Conservation (phyloP, 2,329 filamentous ascomycete species). For the Diaporthe citrichinensis region DNA sequence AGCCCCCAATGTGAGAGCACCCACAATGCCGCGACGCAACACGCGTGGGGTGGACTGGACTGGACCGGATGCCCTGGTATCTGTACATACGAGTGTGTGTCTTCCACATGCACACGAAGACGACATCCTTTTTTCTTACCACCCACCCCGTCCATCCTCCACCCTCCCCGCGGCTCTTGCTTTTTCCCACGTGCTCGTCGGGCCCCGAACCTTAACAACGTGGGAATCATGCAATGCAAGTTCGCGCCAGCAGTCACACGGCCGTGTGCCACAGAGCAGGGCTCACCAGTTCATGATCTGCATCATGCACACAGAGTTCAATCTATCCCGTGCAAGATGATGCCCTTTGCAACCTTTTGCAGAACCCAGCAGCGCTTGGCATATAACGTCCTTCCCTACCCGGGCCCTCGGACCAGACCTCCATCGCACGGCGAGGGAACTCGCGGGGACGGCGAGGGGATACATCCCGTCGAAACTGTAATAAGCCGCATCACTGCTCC, state of each 20-base stretch:
- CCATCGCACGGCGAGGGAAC: background rate
- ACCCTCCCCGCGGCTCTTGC: background rate
- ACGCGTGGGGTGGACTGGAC: background rate
- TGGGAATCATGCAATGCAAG: conserved; percentile 35
- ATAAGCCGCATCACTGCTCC: conserved; percentile 22
- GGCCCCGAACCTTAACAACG: conserved; percentile 19
- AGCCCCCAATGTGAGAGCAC: background rate
- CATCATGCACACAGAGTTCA: conserved; percentile 29
- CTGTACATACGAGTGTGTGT: background rate
- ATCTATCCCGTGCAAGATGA: conserved; percentile 18
- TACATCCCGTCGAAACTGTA: conserved; percentile 31
- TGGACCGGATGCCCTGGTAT: background rate
- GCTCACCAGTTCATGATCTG: conserved; percentile 26
- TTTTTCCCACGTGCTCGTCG: conserved; percentile 33
- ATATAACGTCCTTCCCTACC: conserved; percentile 21
- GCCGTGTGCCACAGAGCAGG: conserved; percentile 20
- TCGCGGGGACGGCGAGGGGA: conserved; percentile 1
- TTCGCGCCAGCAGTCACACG: conserved; percentile 24
- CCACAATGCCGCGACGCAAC: background rate
- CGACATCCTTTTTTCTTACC: conserved; percentile 6
- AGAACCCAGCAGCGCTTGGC: conserved; percentile 18
- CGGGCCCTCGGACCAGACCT: background rate
- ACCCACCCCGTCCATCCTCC: background rate
- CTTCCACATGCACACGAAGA: background rate
- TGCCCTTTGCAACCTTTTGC: conserved; percentile 12